Percentiles rank a stretch among this genome's conserved stretches.
These are phyloP conservation scores for Salix caprea DNA, from an alignment of 345 rosid species.

Conservation along the genomic window DNA sequence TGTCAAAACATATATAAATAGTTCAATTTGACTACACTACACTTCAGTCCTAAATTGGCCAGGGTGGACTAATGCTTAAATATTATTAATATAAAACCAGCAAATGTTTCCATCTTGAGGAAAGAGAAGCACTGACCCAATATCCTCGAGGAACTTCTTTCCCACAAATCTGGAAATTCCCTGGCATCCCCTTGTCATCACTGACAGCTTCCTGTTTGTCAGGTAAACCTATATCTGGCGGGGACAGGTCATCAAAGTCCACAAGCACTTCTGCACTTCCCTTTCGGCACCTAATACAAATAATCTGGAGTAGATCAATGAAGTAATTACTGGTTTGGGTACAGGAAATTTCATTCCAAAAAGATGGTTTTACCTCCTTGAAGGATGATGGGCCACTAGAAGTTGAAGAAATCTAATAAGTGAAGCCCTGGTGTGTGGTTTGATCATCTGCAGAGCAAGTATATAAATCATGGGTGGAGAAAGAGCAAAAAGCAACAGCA, in stretches of 20 bases:
- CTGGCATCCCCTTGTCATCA: slow-evolving; percentile 34
- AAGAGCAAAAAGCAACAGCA: not conserved
- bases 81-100: not conserved
- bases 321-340: slow-evolving; percentile 21
- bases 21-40: not conserved
- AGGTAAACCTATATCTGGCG: slow-evolving; percentile 41
- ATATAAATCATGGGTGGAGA: not conserved
- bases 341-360: slow-evolving; percentile 7
- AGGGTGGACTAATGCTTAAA: not conserved
- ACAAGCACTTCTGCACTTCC: slow-evolving; percentile 86
- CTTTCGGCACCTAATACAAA: slow-evolving; percentile 74
- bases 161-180: slow-evolving; percentile 69
- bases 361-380: slow-evolving; percentile 50
- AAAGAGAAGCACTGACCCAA: slow-evolving; percentile 48
- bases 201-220: slow-evolving; percentile 28
- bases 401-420: slow-evolving; percentile 81
- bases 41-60: not conserved
- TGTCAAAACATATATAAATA: not conserved
- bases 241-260: slow-evolving; percentile 71
- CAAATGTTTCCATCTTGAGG: not conserved
- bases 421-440: slow-evolving; percentile 65
- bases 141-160: slow-evolving; percentile 96
- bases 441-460: slow-evolving; percentile 60
- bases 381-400: slow-evolving; percentile 91
- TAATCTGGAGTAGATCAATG: slow-evolving; percentile 29